A percentile compares a stretch with the other conserved stretches of the same genome.
Evolutionary conservation across 495 filamentous ascomycete genomes (phyloP).

Genomic region (Penicillium crystallinum): DNA sequence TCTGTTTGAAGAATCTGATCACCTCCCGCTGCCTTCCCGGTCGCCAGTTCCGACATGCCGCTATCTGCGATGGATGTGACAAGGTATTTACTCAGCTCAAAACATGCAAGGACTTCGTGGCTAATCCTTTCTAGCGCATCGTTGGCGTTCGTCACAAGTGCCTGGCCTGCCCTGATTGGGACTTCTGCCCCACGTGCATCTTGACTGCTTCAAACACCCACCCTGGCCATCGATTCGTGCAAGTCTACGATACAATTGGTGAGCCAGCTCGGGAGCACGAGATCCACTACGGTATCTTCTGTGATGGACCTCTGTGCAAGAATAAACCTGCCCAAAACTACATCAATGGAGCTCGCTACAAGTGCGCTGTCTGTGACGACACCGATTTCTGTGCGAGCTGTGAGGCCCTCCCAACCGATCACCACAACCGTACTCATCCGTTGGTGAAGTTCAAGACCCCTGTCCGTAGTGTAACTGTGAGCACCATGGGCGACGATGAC

Average conservation of each 20-base stretch:
- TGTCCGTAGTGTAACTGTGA: slow-evolving; percentile 83
- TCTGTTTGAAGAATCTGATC: slow-evolving; percentile 40
- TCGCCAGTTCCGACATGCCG: slow-evolving; percentile 74
- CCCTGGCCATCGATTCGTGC: slow-evolving; percentile 82
- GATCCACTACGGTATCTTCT: slow-evolving; percentile 82
- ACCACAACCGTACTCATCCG: slow-evolving; percentile 90
- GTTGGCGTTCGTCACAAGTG: slow-evolving; percentile 94
- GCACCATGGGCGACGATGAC: slow-evolving; percentile 70
- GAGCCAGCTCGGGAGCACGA: slow-evolving; percentile 45
- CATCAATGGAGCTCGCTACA: slow-evolving; percentile 85
- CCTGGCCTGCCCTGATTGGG: slow-evolving; percentile 94
- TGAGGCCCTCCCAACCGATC: slow-evolving; percentile 78
- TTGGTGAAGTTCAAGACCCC: slow-evolving; percentile 96
- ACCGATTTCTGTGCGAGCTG: slow-evolving; percentile 94
- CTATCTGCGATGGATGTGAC: slow-evolving; percentile 94
- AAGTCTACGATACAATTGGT: slow-evolving; percentile 74
- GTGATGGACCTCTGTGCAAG: slow-evolving; percentile 89
- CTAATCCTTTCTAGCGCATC: slow-evolving; percentile 54
- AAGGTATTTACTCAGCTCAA: slow-evolving; percentile 43
- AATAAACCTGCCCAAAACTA: slow-evolving; percentile 51
- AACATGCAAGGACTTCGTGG: not conserved
- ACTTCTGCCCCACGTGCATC: slow-evolving; percentile 82
- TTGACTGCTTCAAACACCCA: slow-evolving; percentile 61
- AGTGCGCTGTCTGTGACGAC: slow-evolving; percentile 96
- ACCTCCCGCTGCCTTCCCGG: slow-evolving; percentile 68